Evolutionary conservation across 805 yeast genomes (phyloP).

Genomic region (Wickerhamiella australiensis): DNA sequence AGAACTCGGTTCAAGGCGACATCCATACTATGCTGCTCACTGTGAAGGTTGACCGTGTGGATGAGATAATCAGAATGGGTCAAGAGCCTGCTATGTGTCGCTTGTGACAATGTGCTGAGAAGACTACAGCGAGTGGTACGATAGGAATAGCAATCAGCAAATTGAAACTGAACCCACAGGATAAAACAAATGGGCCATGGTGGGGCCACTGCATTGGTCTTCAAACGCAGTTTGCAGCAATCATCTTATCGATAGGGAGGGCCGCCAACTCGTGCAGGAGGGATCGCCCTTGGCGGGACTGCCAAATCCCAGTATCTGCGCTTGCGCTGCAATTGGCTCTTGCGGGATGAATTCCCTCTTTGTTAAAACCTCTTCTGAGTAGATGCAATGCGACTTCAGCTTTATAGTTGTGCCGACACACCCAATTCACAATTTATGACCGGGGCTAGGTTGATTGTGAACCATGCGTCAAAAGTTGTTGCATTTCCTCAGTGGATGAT

Average conservation of each 20-base stretch:
- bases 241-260: background rate
- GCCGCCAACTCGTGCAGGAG: background rate
- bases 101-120: background rate
- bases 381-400: background rate
- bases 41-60: background rate
- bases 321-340: background rate
- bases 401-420: slow-evolving; percentile 2
- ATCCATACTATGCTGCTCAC: slow-evolving; percentile 6
- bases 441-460: background rate
- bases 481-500: no score
- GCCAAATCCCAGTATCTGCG: background rate
- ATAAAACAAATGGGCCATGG: no score
- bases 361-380: background rate
- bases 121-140: no score
- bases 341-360: background rate
- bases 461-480: background rate
- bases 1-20: slow-evolving; percentile 23
- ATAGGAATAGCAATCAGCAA: no score
- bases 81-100: background rate
- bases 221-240: background rate
- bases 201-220: background rate
- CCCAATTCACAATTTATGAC: background rate
- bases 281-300: no score
- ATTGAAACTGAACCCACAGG: no score
- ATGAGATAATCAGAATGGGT: background rate